Percentiles rank a stretch among this genome's conserved stretches.
Conservation (phyloP, 176 grass and related monocot species). For the Themeda triandra region DNA sequence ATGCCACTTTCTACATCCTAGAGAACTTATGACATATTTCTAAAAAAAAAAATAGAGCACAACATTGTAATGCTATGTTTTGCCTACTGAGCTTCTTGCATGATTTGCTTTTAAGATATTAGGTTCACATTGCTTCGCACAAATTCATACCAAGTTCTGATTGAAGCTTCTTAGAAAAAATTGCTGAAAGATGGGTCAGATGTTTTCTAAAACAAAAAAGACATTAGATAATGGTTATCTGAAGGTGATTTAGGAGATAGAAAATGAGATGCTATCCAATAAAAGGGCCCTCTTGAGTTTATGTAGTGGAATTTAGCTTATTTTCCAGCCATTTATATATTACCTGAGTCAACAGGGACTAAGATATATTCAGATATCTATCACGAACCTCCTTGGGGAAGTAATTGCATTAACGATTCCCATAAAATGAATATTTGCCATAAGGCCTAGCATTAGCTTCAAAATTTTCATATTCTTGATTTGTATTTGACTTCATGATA, state of each 20-base stretch:
- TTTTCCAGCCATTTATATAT: not conserved
- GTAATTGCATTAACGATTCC: too few species aligned
- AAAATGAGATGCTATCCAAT: conserved; percentile 9
- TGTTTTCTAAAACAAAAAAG: not conserved
- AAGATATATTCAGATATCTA: not conserved
- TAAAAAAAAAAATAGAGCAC: conserved; percentile 8
- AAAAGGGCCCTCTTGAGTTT: not conserved
- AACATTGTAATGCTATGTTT: conserved; percentile 16
- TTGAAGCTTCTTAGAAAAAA: conserved; percentile 4
- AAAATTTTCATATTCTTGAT: not conserved
- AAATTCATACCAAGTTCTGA: not conserved
- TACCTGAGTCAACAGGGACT: not conserved
- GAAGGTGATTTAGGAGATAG: not conserved
- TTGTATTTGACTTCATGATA: not conserved
- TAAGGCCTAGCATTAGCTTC: not conserved
- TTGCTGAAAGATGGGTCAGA: not conserved
- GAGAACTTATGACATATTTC: conserved; percentile 29
- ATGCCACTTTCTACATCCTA: conserved; percentile 19
- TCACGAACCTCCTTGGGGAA: not conserved
- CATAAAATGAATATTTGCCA: too few species aligned
- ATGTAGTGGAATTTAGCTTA: not conserved
- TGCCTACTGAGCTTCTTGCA: conserved; percentile 9
- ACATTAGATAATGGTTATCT: not conserved
- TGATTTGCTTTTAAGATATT: not conserved
- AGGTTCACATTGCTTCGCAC: conserved; percentile 2